These are phyloP conservation scores for Yarrowia porcina DNA, from an alignment of 805 yeast genomes.

Conservation along the genomic window DNA sequence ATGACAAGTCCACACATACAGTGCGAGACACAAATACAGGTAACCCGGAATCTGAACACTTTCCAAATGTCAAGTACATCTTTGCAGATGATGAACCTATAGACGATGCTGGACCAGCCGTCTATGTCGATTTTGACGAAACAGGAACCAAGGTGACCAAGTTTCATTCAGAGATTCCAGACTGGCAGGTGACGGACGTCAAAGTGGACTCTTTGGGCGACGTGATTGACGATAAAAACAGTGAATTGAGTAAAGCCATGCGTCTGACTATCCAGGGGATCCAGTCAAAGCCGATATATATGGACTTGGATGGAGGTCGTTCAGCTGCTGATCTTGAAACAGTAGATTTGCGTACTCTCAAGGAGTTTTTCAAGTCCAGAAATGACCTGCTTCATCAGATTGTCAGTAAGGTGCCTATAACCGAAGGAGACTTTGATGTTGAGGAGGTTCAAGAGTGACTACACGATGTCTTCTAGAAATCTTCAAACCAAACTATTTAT, in stretches of 20 bases:
- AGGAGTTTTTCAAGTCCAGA: not conserved
- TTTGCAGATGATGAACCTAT: conserved; percentile 20
- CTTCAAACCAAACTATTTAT: too few species aligned
- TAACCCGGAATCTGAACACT: conserved; percentile 8
- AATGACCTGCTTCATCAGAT: not conserved
- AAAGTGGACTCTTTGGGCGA: conserved; percentile 26
- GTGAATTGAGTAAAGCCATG: not conserved
- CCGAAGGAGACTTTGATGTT: not conserved
- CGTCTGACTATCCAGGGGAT: conserved; percentile 1
- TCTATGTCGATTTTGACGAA: conserved; percentile 41
- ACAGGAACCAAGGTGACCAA: conserved; percentile 35
- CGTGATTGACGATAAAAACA: not conserved
- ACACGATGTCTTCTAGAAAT: too few species aligned
- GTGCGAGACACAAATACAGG: not conserved
- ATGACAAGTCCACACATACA: conserved; percentile 3
- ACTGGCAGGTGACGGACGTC: conserved; percentile 40
- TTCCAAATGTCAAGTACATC: conserved; percentile 18
- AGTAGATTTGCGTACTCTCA: not conserved
- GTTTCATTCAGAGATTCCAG: conserved; percentile 40
- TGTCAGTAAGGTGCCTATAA: not conserved
- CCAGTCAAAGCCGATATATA: conserved; percentile 1
- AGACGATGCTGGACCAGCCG: conserved; percentile 15
- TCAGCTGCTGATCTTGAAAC: not conserved
- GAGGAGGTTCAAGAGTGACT: not conserved
- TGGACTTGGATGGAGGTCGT: not conserved